phyloP scores from a whole-genome alignment of 306 rosid genomes.

The Castanopsis chinensis region DNA sequence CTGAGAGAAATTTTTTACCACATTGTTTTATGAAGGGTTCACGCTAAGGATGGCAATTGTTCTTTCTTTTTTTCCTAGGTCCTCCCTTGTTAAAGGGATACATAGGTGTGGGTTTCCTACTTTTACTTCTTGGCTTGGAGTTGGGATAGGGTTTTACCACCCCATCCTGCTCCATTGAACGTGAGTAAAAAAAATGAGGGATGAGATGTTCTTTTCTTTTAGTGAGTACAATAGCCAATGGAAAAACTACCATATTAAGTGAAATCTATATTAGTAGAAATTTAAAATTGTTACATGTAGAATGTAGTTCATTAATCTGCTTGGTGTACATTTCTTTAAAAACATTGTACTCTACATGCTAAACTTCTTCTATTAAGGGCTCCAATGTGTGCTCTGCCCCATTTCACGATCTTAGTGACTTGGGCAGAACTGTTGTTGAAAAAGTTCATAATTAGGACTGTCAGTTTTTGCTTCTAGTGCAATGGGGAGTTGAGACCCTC shows the following conservation, averaged over 20 bases:
- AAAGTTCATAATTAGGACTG: not conserved
- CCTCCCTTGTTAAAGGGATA: too few relatives aligned
- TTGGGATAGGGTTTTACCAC: too few relatives aligned
- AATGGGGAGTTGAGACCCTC: conserved; percentile 83
- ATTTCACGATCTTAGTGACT: not conserved
- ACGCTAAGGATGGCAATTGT: too few relatives aligned
- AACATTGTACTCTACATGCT: not conserved
- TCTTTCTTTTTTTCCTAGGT: too few relatives aligned
- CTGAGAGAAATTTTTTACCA: too few relatives aligned
- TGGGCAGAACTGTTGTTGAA: not conserved
- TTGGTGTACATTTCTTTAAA: not conserved
- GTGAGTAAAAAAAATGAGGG: not conserved
- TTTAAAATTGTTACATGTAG: not conserved
- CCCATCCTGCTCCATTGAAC: not conserved
- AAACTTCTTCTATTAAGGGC: not conserved
- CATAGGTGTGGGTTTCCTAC: too few relatives aligned
- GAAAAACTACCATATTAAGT: not conserved
- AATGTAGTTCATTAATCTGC: not conserved
- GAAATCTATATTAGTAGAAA: not conserved
- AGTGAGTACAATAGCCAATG: not conserved
- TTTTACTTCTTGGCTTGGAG: too few relatives aligned
- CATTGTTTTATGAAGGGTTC: too few relatives aligned
- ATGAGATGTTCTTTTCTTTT: not conserved
- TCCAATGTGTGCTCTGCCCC: not conserved
- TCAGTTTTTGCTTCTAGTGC: conserved; percentile 32